Conservation (phyloP, 129 eudicot genomes). For the Artemisia argyi region DNA sequence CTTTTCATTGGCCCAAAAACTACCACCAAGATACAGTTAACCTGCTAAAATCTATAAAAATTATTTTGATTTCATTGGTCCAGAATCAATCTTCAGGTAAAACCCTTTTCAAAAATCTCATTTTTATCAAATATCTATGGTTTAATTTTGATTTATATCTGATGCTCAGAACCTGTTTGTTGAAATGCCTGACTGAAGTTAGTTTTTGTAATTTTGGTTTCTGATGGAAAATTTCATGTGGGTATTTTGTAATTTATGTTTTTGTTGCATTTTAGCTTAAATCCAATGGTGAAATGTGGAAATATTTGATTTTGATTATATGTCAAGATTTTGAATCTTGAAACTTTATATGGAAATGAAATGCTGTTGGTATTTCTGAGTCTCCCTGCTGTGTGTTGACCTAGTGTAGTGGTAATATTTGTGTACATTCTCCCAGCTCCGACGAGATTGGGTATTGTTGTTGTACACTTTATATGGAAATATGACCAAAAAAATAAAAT, state of each 20-base stretch:
- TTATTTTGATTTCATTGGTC: neutral
- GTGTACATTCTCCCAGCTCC: too few relatives aligned
- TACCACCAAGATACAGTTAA: neutral
- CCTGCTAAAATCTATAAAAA: neutral
- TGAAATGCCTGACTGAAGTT: conserved; percentile 27
- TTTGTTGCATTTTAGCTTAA: neutral
- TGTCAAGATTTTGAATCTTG: neutral
- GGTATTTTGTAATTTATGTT: neutral
- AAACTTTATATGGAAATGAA: neutral
- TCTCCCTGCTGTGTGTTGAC: too few relatives aligned
- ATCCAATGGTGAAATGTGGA: neutral
- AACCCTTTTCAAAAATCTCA: neutral
- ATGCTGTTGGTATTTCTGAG: too few relatives aligned
- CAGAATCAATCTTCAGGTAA: conserved; percentile 26
- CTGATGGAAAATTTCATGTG: neutral
- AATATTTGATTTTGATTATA: neutral
- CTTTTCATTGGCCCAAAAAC: conserved; percentile 13
- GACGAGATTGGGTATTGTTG: too few relatives aligned
- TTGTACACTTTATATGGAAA: too few relatives aligned
- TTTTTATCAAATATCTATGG: neutral
- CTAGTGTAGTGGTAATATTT: too few relatives aligned
- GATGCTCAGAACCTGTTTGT: conserved; percentile 25
- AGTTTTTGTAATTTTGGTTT: conserved; percentile 1
- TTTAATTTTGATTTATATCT: conserved; percentile 1
- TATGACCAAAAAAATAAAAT: neutral